Conservation (phyloP, 2,329 filamentous ascomycete genomes). For the Phoma sp. region DNA sequence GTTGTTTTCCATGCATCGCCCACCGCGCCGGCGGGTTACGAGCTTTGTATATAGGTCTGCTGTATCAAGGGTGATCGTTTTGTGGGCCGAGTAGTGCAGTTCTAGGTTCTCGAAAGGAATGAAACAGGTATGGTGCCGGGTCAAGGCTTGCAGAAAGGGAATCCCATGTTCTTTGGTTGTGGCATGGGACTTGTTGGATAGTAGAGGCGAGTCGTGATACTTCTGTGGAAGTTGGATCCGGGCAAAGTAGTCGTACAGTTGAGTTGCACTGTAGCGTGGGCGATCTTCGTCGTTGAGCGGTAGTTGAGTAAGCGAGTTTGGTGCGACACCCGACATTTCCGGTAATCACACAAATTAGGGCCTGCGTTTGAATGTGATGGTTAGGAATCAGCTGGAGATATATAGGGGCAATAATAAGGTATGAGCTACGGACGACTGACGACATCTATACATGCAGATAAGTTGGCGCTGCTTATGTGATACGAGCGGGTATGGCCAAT, state of each 20-base stretch:
- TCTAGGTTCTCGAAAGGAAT: conserved; percentile 22
- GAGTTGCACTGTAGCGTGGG: conserved; percentile 6
- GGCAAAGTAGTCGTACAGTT: conserved; percentile 13
- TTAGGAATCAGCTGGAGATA: no score
- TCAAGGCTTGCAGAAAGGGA: conserved; percentile 15
- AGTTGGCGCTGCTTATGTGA: no score
- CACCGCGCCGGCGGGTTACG: conserved; percentile 53
- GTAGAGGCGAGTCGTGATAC: conserved; percentile 6
- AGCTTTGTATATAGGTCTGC: conserved; percentile 59
- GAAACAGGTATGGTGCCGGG: conserved; percentile 3
- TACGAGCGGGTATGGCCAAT: no score
- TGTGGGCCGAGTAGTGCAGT: conserved; percentile 47
- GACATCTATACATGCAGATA: no score
- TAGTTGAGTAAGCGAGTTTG: conserved; percentile 9
- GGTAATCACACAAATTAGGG: not conserved
- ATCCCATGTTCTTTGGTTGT: conserved; percentile 10
- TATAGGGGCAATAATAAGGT: no score
- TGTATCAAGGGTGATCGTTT: conserved; percentile 54
- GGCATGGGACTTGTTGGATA: conserved; percentile 8
- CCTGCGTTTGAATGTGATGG: not conserved
- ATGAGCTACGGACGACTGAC: no score
- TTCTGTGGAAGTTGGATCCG: conserved; percentile 11
- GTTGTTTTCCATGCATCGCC: conserved; percentile 66
- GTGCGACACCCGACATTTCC: not conserved
- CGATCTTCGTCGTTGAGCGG: conserved; percentile 13